phyloP scores from a whole-genome alignment of 75 land plant genomes.

The Azolla pinnata region DNA sequence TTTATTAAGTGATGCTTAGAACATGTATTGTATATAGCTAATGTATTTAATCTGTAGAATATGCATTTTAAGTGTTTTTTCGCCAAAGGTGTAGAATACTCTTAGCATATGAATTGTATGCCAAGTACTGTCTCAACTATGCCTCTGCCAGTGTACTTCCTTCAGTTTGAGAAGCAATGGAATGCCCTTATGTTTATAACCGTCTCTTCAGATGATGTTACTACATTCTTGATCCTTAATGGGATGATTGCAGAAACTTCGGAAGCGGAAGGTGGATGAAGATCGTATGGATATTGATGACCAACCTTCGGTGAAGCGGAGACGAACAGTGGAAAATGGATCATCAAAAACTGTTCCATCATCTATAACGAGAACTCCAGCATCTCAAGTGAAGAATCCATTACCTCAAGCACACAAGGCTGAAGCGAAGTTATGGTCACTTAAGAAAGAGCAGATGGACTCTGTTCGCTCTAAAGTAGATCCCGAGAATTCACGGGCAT shows the following conservation, averaged over 20 bases:
- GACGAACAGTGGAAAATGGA: neutral
- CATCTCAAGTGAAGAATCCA: too few relatives aligned
- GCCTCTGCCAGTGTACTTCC: too few relatives aligned
- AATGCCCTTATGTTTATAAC: too few relatives aligned
- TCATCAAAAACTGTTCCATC: neutral
- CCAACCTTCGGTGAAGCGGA: neutral
- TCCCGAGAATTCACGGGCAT: neutral
- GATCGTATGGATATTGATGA: slow-evolving; percentile 8
- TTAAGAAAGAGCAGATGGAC: neutral
- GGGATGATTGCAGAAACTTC: slow-evolving; percentile 38
- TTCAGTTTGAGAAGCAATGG: too few relatives aligned
- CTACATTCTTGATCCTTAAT: slow-evolving; percentile 17
- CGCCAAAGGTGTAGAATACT: too few relatives aligned
- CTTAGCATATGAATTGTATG: too few relatives aligned
- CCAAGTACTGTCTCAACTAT: too few relatives aligned
- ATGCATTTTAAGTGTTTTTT: too few relatives aligned
- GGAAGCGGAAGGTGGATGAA: slow-evolving; percentile 13
- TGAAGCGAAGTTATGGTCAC: slow-evolving; percentile 7
- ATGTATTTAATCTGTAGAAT: too few relatives aligned
- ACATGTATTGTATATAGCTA: too few relatives aligned
- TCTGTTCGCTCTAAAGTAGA: neutral
- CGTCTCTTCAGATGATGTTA: slow-evolving; percentile 3
- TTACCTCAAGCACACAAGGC: neutral
- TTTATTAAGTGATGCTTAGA: neutral
- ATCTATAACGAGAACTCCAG: neutral